Base-by-base conservation (phyloP, 2,329 filamentous ascomycete species). In the Phyllosticta citribraziliensis region DNA sequence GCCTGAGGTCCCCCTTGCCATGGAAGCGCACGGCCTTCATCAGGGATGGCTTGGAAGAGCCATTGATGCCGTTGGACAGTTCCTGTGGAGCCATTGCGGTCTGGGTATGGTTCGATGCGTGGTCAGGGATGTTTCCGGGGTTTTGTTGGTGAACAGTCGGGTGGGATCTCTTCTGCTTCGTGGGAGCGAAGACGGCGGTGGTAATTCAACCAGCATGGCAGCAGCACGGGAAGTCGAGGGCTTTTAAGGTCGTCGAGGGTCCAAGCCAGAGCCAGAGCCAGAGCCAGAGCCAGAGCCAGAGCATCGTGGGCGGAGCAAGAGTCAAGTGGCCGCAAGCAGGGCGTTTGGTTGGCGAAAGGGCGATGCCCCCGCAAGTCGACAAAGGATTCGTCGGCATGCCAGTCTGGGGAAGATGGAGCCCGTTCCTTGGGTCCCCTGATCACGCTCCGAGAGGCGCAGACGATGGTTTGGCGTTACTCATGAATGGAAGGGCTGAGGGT, bases 1-100 rank as follows among this genome's bases (percentile, higher is more conserved):
- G 73, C 53, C 76, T 67, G 63, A 79, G 66, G 60, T 79, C 76
- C 53, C 70, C 67, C 62, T 78, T 68, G 19, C 77, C 77, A 64
- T 79, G 72, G 66, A 76, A 79, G 2, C 76, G 73, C 9, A 79
- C 68, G n/a, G 77, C 77, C 63, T 77, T 76, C 76, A 79, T 78
- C 10, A 67, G 74, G 40, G 40, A n/a, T 47, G 14, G 14, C 40
- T n/a, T 47, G 40, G 17, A 47, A 47, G 33, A 40, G 2, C 33
- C 33, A 40, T 40, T 40, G 11, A 17, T 40, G 33, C 14, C 33
- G 33, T 17, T 40, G 33, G 33, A 5, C 33, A 40, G 33, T 40
- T 40, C 33, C 33, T 11, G 33, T 17, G 33, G 40, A n/a, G 17
- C 40, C 40, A 47, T 47, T 47, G 40, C 40, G 17, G 40, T 47